Conservation (phyloP, 129 eudicot genomes). For the Heracleum sosnowskyi region DNA sequence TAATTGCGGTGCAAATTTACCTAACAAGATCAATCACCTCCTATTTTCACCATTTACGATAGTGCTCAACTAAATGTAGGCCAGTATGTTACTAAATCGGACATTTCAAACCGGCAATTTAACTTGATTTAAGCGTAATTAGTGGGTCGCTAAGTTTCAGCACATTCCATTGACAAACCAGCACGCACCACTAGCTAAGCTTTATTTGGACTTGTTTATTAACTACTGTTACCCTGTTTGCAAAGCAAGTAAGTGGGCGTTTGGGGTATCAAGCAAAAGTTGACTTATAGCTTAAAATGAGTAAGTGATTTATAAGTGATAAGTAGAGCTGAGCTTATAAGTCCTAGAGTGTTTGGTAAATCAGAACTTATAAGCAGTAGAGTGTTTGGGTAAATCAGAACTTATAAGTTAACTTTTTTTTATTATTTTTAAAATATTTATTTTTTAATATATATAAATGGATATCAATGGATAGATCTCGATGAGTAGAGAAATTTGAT, state of each 20-base stretch:
- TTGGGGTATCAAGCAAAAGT: too few relatives aligned
- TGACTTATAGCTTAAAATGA: too few relatives aligned
- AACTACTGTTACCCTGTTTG: neutral
- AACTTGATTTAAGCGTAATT: neutral
- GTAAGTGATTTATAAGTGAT: too few relatives aligned
- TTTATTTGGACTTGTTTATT: neutral
- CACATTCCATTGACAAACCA: neutral
- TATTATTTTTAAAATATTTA: too few relatives aligned
- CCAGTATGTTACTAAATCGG: neutral
- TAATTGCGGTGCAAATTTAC: neutral
- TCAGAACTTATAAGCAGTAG: too few relatives aligned
- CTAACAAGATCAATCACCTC: neutral
- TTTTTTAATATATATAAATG: too few relatives aligned
- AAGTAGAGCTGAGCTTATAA: too few relatives aligned
- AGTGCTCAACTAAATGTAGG: neutral
- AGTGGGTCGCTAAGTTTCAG: neutral
- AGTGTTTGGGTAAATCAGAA: too few relatives aligned
- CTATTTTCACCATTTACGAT: neutral
- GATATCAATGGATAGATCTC: too few relatives aligned
- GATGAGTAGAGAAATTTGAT: too few relatives aligned
- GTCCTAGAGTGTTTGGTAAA: too few relatives aligned
- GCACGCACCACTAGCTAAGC: neutral
- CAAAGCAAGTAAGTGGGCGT: neutral
- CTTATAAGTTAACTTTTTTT: too few relatives aligned
- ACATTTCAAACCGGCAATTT: neutral